Percentiles rank a stretch among this genome's conserved stretches.
phyloP scores from a whole-genome alignment of 2,329 filamentous ascomycete species.

The Zasmidium cellare region DNA sequence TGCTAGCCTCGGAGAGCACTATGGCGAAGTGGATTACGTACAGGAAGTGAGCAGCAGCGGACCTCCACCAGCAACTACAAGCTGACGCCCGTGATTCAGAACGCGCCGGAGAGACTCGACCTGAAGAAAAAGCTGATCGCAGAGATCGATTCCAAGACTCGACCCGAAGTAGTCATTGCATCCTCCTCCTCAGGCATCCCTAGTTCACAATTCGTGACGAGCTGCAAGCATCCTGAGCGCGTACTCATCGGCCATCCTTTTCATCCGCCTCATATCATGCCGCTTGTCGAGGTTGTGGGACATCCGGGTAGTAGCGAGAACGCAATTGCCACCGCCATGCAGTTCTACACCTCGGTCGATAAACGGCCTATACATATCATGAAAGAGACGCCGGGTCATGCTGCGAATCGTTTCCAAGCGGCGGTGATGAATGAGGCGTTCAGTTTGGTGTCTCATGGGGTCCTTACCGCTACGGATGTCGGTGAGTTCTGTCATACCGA shows the following conservation, averaged over 20 bases:
- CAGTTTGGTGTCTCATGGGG: conserved; percentile 34
- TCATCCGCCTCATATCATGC: conserved; percentile 52
- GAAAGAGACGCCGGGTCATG: conserved; percentile 44
- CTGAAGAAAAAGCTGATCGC: conserved; percentile 41
- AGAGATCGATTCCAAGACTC: conserved; percentile 33
- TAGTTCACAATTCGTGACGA: conserved; percentile 17
- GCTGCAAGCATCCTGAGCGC: conserved; percentile 31
- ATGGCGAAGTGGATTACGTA: not conserved
- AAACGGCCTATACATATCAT: conserved; percentile 42
- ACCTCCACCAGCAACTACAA: no score
- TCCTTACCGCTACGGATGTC: conserved; percentile 31
- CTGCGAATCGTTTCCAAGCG: conserved; percentile 48
- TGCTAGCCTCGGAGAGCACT: not conserved
- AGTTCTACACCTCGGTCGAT: conserved; percentile 41
- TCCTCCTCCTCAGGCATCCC: conserved; percentile 17
- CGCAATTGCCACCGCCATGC: conserved; percentile 31
- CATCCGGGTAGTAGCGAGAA: conserved; percentile 29
- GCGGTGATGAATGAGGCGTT: conserved; percentile 39
- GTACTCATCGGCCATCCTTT: conserved; percentile 47
- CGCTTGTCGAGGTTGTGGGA: conserved; percentile 48
- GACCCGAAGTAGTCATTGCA: conserved; percentile 39
- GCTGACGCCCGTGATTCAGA: not conserved
- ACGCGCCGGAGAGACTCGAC: conserved; percentile 36
- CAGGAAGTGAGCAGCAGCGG: not conserved
- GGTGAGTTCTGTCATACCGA: conserved; percentile 3